Base-by-base conservation (phyloP, 2,329 filamentous ascomycete species). In the Aureobasidium leucospermi region DNA sequence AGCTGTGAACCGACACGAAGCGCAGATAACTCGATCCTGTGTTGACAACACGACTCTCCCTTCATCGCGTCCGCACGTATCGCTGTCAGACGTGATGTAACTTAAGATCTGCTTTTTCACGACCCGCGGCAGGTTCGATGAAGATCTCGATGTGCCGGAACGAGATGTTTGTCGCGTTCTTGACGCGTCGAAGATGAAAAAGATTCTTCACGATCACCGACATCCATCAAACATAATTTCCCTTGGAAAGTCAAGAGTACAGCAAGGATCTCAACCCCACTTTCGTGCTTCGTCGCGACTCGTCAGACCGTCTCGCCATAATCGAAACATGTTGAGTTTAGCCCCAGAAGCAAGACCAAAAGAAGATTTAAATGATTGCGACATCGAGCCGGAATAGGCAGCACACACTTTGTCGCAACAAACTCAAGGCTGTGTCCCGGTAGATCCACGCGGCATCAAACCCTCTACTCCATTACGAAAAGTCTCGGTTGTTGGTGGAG, bases 381-480 rank as follows among this genome's bases (percentile, higher is more conserved):
- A 55, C 51, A 43, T 43, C 39, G 39, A 55, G n/a, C 38, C 51
- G 38, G n/a, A 32, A 19, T 9, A 34, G 38, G 29, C 29, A 55
- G 51, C 38, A 28, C 29, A 7, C 39, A 19, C n/a, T 45, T 45
- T 7, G 6, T 6, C n/a, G 19, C 10, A n/a, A 41, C 48, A 52
- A 52, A 36, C 51, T 55, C 38, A 43, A 55, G 51, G 51, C 39
- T 34, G n/a, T 23, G 51, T 42, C 28, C 16, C 38, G 38, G 51
- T 19, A 31, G 51, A 55, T 55, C 51, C 38, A 42, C 51, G 6
- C 39, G 38, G 38, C 49, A 42, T 34, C 39, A 4, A 55, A 43
- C 28, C n/a, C 34, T 42, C 39, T 43, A 43, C 16, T 16, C n/a
- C 29, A 15, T 43, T 11, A 23, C 34, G 16, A 23, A 45, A 39